These are phyloP conservation scores for Fomitopsis pinicola DNA, from an alignment of 1,284 basidiomycete species.

Conservation along the genomic window DNA sequence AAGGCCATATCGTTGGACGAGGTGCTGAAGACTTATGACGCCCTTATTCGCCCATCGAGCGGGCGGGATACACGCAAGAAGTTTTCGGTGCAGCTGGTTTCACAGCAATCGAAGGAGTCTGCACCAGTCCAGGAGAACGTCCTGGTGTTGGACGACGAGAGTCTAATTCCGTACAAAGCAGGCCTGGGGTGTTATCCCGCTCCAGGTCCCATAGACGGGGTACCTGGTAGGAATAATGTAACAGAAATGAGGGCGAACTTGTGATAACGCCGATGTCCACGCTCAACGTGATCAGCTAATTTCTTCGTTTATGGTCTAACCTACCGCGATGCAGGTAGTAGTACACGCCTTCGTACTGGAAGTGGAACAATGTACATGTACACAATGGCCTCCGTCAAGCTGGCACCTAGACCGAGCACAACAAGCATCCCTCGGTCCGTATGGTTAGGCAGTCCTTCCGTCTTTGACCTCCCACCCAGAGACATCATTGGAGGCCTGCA, in stretches of 20 bases:
- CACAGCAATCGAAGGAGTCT: conserved; percentile 17
- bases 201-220: conserved; percentile 12
- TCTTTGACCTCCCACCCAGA: no score
- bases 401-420: no score
- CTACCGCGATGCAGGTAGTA: no score
- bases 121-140: neutral
- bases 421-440: no score
- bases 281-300: neutral
- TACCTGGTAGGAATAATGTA: neutral
- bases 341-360: no score
- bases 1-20: conserved; percentile 16
- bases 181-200: conserved; percentile 19
- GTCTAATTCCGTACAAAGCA: conserved; percentile 18
- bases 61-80: conserved; percentile 19
- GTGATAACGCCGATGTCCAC: neutral
- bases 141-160: conserved; percentile 9
- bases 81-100: conserved; percentile 25
- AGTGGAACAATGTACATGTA: no score
- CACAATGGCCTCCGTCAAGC: no score
- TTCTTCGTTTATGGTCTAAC: no score
- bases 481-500: no score
- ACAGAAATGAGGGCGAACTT: neutral
- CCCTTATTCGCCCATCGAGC: conserved; percentile 18
- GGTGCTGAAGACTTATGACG: conserved; percentile 20
- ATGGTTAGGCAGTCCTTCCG: no score